A percentile compares a stretch with the other conserved stretches of the same genome.
These are phyloP conservation scores for Hansenula sp. DNA, from an alignment of 1,139 yeast genomes.

Conservation along the genomic window DNA sequence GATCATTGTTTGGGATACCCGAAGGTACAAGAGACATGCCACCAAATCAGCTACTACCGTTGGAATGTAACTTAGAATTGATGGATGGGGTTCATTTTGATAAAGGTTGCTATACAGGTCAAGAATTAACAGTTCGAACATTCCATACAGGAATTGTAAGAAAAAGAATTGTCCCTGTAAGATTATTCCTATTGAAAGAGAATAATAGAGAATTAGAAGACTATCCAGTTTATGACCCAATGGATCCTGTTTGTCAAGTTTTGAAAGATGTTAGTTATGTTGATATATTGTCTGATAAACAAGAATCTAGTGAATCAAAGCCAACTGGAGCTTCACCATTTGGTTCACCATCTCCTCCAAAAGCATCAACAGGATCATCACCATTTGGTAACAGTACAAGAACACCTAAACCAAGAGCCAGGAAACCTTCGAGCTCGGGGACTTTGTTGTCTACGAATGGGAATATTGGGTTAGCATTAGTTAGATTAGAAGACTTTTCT, in stretches of 20 bases:
- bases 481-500: constrained; percentile 35
- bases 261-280: constrained; percentile 12
- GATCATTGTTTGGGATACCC: constrained; percentile 61
- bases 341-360: constrained; percentile 2
- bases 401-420: constrained; percentile 18
- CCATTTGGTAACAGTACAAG: constrained; percentile 34
- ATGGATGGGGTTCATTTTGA: constrained; percentile 78
- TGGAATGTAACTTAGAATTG: constrained; percentile 80
- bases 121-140: constrained; percentile 88
- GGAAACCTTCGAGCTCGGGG: constrained; percentile 46
- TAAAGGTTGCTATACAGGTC: constrained; percentile 97
- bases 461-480: constrained; percentile 64
- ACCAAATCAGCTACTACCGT: constrained; percentile 60
- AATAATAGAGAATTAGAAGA: constrained; percentile 21
- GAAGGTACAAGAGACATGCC: constrained; percentile 49
- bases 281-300: constrained; percentile 14
- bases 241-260: constrained; percentile 21
- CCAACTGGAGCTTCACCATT: neutral
- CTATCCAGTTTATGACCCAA: constrained; percentile 12
- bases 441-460: constrained; percentile 53
- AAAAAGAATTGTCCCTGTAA: constrained; percentile 76
- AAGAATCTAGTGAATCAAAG: neutral
- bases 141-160: constrained; percentile 79
- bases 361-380: constrained; percentile 15
- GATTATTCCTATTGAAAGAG: constrained; percentile 29